phyloP scores from a whole-genome alignment of 345 rosid species.

The Reutealis trisperma region DNA sequence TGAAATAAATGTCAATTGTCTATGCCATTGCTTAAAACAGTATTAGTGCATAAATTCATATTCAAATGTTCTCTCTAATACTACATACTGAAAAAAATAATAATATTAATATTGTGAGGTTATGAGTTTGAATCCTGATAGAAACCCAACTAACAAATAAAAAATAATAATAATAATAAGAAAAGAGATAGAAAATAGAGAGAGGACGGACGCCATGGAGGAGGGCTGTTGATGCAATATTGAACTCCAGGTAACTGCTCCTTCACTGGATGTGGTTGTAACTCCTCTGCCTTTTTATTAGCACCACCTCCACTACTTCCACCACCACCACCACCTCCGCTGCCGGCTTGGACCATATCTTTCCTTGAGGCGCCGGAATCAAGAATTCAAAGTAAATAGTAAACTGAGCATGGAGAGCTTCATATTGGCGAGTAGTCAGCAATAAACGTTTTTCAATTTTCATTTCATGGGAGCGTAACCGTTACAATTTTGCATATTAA shows the following conservation, averaged over 20 bases:
- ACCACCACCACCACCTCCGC: slow-evolving; percentile 14
- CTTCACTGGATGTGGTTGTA: slow-evolving; percentile 62
- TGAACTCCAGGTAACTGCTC: slow-evolving; percentile 67
- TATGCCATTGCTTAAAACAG: too few species aligned
- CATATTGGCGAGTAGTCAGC: neutral
- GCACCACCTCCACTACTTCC: slow-evolving; percentile 22
- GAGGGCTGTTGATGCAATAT: slow-evolving; percentile 70
- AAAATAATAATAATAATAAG: neutral
- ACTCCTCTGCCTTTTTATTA: slow-evolving; percentile 37
- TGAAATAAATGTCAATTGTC: too few species aligned
- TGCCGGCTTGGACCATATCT: slow-evolving; percentile 6
- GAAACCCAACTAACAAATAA: neutral
- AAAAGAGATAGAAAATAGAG: neutral
- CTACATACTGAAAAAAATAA: too few species aligned
- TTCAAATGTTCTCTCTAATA: too few species aligned
- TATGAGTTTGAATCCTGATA: too few species aligned
- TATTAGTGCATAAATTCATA: too few species aligned
- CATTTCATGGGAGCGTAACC: neutral
- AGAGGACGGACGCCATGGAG: slow-evolving; percentile 63
- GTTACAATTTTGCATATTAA: slow-evolving; percentile 5
- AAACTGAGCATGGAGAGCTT: neutral
- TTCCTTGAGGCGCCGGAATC: too few species aligned
- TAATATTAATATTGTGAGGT: too few species aligned
- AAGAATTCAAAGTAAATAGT: too few species aligned
- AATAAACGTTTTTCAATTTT: neutral